Percentiles rank a stretch among this genome's conserved stretches.
phyloP scores from a whole-genome alignment of 768 basidiomycete species.

The Lepiota brunneoincarnata region DNA sequence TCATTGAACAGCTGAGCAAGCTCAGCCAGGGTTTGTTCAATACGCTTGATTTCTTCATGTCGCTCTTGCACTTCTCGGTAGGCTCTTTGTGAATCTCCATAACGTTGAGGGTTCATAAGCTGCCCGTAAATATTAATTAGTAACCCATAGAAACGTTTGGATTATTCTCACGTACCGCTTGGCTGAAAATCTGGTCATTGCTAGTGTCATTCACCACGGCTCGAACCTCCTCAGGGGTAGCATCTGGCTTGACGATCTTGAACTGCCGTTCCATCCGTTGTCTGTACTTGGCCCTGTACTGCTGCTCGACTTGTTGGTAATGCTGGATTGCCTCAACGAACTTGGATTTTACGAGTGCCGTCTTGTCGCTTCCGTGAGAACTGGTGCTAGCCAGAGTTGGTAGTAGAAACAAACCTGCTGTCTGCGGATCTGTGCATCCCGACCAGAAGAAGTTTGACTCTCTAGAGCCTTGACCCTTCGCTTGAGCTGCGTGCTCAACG shows the following conservation, averaged over 20 bases:
- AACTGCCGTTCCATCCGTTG: conserved; percentile 84
- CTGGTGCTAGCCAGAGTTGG: not conserved
- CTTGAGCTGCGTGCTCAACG: conserved; percentile 67
- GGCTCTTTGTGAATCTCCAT: conserved; percentile 84
- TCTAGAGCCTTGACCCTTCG: conserved; percentile 70
- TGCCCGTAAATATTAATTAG: conserved; percentile 26
- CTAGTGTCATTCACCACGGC: conserved; percentile 85
- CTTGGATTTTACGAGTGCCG: conserved; percentile 64
- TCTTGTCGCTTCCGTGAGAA: conserved; percentile 31
- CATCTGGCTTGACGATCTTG: conserved; percentile 93
- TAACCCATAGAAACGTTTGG: not conserved
- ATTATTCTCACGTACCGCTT: conserved; percentile 53
- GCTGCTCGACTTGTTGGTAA: conserved; percentile 81
- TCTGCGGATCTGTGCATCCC: conserved; percentile 71
- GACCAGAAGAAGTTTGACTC: conserved; percentile 59
- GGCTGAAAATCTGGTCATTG: conserved; percentile 85
- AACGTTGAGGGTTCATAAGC: conserved; percentile 83
- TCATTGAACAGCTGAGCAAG: conserved; percentile 96
- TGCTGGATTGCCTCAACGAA: conserved; percentile 86
- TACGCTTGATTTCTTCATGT: conserved; percentile 93
- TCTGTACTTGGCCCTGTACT: conserved; percentile 75
- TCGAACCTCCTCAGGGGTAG: conserved; percentile 82
- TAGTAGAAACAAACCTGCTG: conserved; percentile 54
- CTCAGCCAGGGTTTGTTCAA: conserved; percentile 90
- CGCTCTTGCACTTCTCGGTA: conserved; percentile 97